Evolutionary conservation across 176 grass and related monocot species (phyloP).

Genomic region (Oryza punctata): DNA sequence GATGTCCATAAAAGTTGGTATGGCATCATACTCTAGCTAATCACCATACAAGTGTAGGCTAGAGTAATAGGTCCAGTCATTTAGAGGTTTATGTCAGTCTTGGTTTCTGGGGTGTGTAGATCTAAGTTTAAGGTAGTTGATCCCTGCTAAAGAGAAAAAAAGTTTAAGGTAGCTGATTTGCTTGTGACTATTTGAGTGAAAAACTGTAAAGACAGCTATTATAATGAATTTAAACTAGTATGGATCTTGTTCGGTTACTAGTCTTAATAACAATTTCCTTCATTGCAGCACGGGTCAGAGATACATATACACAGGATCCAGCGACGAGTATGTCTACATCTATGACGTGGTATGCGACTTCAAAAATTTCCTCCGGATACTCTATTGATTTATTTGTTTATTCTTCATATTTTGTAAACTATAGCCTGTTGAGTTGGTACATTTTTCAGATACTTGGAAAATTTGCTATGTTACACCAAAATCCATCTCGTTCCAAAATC

Average conservation of each 20-base stretch:
- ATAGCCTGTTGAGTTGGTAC: background rate
- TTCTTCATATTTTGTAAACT: slow-evolving; percentile 4
- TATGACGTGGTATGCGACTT: slow-evolving; percentile 77
- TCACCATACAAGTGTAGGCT: background rate
- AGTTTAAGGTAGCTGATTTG: background rate
- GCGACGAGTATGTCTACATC: slow-evolving; percentile 71
- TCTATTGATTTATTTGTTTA: background rate
- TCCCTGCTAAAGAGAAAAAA: background rate
- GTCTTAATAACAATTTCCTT: slow-evolving; percentile 7
- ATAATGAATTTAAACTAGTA: background rate
- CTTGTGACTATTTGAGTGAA: background rate
- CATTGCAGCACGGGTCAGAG: slow-evolving; percentile 82
- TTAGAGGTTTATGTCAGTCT: background rate
- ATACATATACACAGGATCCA: slow-evolving; percentile 97
- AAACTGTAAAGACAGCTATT: background rate
- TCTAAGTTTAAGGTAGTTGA: background rate
- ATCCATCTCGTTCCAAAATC: background rate
- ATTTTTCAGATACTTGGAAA: background rate
- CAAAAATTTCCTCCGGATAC: slow-evolving; percentile 11
- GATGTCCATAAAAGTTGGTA: background rate
- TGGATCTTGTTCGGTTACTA: background rate
- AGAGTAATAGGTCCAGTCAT: background rate
- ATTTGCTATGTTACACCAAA: background rate
- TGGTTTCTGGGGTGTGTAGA: background rate
- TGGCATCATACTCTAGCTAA: background rate